Evolutionary conservation across 192 early-diverging fungal genomes (phyloP), one percentile per base, ranked within the genome.

Genomic region (Cladochytrium replicatum): DNA sequence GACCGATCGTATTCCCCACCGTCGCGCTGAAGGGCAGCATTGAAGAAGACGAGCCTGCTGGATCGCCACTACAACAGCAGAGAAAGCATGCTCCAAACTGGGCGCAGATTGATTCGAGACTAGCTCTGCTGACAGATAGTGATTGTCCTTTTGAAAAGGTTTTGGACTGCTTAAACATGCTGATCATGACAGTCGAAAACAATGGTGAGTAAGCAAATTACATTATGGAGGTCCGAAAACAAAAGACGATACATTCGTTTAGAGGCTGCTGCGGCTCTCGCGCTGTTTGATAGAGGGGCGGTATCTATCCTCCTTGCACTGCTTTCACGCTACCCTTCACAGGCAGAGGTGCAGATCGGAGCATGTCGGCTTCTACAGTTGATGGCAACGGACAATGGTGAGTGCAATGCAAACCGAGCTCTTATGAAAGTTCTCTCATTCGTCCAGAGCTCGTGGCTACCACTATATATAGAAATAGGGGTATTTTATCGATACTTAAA

Each of bases 61-160:
- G 32, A 41, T 21, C 26, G 27, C 26, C 19, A 6, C 53, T 49
- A 28, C 29, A 45, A 43, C 2, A 46, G 43, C 37, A 6, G 51
- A 32, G 28, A 29, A 13, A 21, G 3, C 19, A 39, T 32, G 28
- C 41, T 21, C 51, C 62, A 28, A 63, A 70, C 39, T 38, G 43
- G 15, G 48, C 52, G 6, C n/a, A 37, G 3, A 57, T 66, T 13
- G 68, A 67, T 21, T 27, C 25, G 22, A 53, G 61, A 11, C 42
- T 71, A 27, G 46, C 53, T 17, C 56, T 39, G 6, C 27, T 71
- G 17, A 71, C 69, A 6, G 69, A 71, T 44, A 46, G 38, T 23
- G 69, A 71, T 19, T 50, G 47, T n/a, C 37, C 48, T 6, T 11
- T 30, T 8, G 52, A 65, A n/a, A 43, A 56, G 30, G 28, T 55